Conservation (phyloP, 2,329 filamentous ascomycete species). For the Graphiopsis chlorocephala region DNA sequence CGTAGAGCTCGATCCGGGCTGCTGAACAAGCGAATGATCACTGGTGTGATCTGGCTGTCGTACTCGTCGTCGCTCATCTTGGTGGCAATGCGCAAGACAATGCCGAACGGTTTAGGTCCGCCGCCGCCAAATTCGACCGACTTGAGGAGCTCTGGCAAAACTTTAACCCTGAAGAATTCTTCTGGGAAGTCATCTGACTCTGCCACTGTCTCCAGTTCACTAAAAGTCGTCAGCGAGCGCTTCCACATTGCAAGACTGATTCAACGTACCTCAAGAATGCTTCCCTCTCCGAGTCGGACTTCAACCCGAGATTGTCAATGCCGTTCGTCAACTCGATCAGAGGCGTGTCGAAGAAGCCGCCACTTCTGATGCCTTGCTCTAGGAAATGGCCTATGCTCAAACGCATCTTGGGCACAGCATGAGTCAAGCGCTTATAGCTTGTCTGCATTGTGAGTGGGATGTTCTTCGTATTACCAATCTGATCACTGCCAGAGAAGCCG, state of each 20-base stretch:
- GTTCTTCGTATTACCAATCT: constrained; percentile 79
- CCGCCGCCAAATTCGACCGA: constrained; percentile 98
- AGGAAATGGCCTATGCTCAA: constrained; percentile 82
- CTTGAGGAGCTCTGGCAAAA: constrained; percentile 92
- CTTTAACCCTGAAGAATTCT: constrained; percentile 97
- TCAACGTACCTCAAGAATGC: constrained; percentile 67
- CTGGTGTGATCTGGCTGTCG: constrained; percentile 76
- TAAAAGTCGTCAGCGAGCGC: constrained; percentile 28
- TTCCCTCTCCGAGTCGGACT: constrained; percentile 78
- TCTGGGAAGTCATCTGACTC: constrained; percentile 88
- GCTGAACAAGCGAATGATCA: constrained; percentile 80
- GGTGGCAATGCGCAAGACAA: constrained; percentile 85
- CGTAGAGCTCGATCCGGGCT: constrained; percentile 90
- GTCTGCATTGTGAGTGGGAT: constrained; percentile 86
- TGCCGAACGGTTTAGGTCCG: constrained; percentile 81
- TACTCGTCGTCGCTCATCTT: constrained; percentile 91
- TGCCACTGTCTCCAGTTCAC: constrained; percentile 72
- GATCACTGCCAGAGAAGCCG: constrained; percentile 70
- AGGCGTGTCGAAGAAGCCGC: constrained; percentile 89
- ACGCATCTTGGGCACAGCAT: constrained; percentile 83
- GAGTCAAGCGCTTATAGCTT: constrained; percentile 85
- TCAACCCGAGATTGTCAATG: constrained; percentile 88
- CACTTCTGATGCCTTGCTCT: constrained; percentile 77
- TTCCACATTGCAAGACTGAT: not conserved
- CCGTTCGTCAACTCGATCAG: constrained; percentile 90